Conservation (phyloP, 257 asterid species). For the Anisodus tanguticus region DNA sequence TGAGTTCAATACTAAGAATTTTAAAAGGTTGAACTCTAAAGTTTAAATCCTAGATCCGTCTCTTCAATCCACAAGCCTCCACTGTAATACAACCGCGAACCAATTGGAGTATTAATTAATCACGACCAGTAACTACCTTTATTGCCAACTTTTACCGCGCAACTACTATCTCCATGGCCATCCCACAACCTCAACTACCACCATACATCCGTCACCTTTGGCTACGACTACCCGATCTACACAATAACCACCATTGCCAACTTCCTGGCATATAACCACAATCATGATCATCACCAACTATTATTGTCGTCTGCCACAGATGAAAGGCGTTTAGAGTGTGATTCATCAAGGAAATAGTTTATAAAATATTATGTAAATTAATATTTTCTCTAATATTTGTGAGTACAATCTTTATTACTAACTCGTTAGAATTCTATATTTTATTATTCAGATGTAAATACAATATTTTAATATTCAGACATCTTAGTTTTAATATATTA, state of each 20-base stretch:
- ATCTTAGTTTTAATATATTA: no score
- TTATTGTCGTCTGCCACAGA: background rate
- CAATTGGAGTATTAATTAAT: no score
- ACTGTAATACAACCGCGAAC: no score
- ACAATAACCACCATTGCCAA: background rate
- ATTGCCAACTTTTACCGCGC: no score
- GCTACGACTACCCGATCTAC: background rate
- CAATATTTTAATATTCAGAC: background rate
- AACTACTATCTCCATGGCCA: no score
- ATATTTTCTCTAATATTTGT: background rate
- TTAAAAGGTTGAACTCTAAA: no score
- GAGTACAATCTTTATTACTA: background rate
- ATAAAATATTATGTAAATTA: background rate
- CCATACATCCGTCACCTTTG: no score
- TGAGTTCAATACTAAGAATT: no score
- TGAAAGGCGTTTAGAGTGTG: background rate
- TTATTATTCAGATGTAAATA: background rate
- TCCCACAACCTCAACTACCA: no score
- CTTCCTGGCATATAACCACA: background rate
- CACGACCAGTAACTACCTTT: no score
- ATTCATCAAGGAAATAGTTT: background rate
- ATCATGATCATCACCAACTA: background rate
- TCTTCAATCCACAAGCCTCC: no score
- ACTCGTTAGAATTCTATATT: background rate
- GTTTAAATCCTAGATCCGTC: no score